Evolutionary conservation across 2,329 filamentous ascomycete species (phyloP).

Genomic region (Fusarium multiceps): DNA sequence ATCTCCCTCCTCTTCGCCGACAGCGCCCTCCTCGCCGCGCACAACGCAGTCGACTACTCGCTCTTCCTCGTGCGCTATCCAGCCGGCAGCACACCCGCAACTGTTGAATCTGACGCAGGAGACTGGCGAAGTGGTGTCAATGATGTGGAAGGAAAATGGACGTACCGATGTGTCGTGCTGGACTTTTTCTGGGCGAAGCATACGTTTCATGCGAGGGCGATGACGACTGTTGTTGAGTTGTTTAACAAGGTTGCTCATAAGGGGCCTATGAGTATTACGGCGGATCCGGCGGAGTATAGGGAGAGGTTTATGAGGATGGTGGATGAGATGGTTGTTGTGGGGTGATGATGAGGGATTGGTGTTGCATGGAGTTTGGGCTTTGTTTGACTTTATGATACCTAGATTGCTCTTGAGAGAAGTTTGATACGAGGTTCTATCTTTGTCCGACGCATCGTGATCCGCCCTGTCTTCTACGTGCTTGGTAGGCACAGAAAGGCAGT

Average conservation of each 20-base stretch:
- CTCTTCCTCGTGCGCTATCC: constrained; percentile 72
- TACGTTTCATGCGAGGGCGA: constrained; percentile 71
- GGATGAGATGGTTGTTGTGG: constrained; percentile 54
- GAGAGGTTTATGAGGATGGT: constrained; percentile 64
- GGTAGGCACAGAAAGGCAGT: too few species aligned
- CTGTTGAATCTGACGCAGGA: constrained; percentile 35
- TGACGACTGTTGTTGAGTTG: constrained; percentile 72
- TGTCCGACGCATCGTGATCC: too few species aligned
- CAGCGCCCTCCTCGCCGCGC: constrained; percentile 69
- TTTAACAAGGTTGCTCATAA: constrained; percentile 72
- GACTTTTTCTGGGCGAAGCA: constrained; percentile 87
- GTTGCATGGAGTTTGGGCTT: not conserved
- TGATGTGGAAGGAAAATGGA: constrained; percentile 72
- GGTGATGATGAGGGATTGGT: constrained; percentile 10
- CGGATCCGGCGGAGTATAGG: constrained; percentile 74
- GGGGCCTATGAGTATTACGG: constrained; percentile 81
- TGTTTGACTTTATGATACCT: not conserved
- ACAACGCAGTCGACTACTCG: constrained; percentile 80
- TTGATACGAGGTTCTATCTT: too few species aligned
- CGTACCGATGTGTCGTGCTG: constrained; percentile 74
- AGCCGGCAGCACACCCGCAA: not conserved
- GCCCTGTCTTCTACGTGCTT: too few species aligned
- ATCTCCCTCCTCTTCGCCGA: constrained; percentile 67
- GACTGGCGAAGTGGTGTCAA: constrained; percentile 71
- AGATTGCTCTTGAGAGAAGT: not conserved